Evolutionary conservation across 164 flowering plant genomes (phyloP).

Genomic region (Magnolia sinica): DNA sequence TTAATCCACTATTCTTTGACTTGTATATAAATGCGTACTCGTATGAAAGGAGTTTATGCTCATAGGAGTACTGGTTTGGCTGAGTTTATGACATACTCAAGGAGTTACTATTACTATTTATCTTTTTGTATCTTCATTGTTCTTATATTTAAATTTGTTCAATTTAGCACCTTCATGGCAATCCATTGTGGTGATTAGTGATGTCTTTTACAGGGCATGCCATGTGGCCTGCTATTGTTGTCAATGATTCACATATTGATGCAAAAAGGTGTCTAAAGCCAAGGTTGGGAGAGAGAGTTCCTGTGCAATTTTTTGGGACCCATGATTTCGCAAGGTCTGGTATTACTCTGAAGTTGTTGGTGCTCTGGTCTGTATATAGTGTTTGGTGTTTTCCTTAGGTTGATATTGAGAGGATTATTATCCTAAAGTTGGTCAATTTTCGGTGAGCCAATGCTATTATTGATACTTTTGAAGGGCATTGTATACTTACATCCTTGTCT

Average conservation of each 20-base stretch:
- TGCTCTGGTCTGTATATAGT: background rate
- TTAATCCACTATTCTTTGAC: too few species aligned
- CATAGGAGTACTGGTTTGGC: background rate
- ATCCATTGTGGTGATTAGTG: background rate
- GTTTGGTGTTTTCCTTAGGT: background rate
- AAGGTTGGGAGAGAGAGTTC: slow-evolving; percentile 48
- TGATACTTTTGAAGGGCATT: background rate
- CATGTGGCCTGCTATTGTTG: slow-evolving; percentile 90
- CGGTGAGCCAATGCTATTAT: background rate
- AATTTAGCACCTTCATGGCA: background rate
- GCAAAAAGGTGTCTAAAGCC: slow-evolving; percentile 37
- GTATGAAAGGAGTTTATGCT: background rate
- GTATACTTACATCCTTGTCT: slow-evolving; percentile 4
- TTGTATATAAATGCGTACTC: too few species aligned
- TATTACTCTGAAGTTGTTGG: slow-evolving; percentile 1
- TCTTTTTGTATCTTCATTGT: too few species aligned
- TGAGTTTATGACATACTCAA: background rate
- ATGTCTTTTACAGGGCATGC: slow-evolving; percentile 70
- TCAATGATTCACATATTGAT: slow-evolving; percentile 58
- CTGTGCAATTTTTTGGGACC: slow-evolving; percentile 95
- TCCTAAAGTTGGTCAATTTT: background rate
- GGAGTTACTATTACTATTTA: too few species aligned
- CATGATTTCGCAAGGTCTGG: slow-evolving; percentile 95
- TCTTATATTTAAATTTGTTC: background rate
- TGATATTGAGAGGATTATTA: background rate